phyloP scores from a whole-genome alignment of 1,139 yeast species.

The Zygosaccharomyces pseudobailii region DNA sequence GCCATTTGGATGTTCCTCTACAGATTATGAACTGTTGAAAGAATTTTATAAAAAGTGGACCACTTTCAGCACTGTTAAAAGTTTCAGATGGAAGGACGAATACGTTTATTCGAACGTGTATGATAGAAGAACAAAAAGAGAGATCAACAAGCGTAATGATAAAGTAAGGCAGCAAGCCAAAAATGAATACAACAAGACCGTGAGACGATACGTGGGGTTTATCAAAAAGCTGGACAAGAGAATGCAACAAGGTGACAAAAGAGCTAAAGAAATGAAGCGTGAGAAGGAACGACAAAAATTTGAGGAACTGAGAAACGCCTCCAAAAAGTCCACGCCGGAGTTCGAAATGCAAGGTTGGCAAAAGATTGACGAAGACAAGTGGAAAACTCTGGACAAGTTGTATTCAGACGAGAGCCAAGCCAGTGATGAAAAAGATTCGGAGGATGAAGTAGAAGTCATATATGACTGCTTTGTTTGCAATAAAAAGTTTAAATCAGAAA shows the following conservation, averaged over 20 bases:
- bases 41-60: slow-evolving; percentile 74
- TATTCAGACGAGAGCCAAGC: slow-evolving; percentile 22
- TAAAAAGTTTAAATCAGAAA: slow-evolving; percentile 72
- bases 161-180: slow-evolving; percentile 73
- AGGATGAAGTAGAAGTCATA: slow-evolving; percentile 39
- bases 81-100: slow-evolving; percentile 84
- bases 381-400: slow-evolving; percentile 55
- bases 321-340: slow-evolving; percentile 34
- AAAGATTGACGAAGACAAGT: slow-evolving; percentile 53
- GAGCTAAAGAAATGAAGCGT: slow-evolving; percentile 50
- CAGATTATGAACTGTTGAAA: slow-evolving; percentile 59
- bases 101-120: slow-evolving; percentile 78
- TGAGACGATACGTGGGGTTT: slow-evolving; percentile 64
- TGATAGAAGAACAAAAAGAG: slow-evolving; percentile 80
- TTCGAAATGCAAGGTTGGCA: slow-evolving; percentile 85
- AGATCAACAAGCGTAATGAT: slow-evolving; percentile 88
- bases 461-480: slow-evolving; percentile 87
- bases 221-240: slow-evolving; percentile 78
- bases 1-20: slow-evolving; percentile 61
- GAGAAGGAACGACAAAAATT: slow-evolving; percentile 50
- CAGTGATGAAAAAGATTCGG: slow-evolving; percentile 29
- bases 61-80: slow-evolving; percentile 65
- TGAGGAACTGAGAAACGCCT: slow-evolving; percentile 41
- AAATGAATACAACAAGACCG: slow-evolving; percentile 79
- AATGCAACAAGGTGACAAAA: slow-evolving; percentile 55